Conservation (phyloP, 257 asterid genomes). For the Cynanchum wilfordii region DNA sequence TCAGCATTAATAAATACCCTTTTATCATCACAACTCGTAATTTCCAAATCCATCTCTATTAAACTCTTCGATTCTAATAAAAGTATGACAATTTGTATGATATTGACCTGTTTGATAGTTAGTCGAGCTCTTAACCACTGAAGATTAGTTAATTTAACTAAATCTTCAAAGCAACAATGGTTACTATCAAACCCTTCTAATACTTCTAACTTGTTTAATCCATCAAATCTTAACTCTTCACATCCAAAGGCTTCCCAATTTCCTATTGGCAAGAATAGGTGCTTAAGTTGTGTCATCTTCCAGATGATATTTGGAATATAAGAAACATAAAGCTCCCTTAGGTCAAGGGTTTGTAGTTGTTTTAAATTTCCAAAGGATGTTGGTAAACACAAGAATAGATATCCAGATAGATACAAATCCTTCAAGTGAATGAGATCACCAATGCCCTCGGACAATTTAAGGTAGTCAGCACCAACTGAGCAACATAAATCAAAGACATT, state of each 20-base stretch:
- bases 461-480: not conserved
- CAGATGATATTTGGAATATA: not conserved
- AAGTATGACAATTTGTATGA: not conserved
- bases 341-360: not conserved
- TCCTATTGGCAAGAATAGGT: not conserved
- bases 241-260: not conserved
- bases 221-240: too few species aligned
- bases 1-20: not conserved
- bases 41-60: constrained; percentile 41
- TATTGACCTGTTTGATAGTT: fast-evolving
- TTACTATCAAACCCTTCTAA: not conserved
- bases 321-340: too few species aligned
- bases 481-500: not conserved
- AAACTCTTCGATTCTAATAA: constrained; percentile 28
- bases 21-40: constrained; percentile 30
- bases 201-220: not conserved
- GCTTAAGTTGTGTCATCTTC: not conserved
- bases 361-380: not conserved
- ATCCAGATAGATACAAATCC: constrained; percentile 43
- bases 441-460: too few species aligned
- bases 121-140: not conserved
- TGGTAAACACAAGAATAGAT: constrained; percentile 20
- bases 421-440: constrained; percentile 42
- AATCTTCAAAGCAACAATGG: not conserved
- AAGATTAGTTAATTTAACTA: not conserved